Conservation (phyloP, 1,139 yeast species). For the Yamadazyma oceani region DNA sequence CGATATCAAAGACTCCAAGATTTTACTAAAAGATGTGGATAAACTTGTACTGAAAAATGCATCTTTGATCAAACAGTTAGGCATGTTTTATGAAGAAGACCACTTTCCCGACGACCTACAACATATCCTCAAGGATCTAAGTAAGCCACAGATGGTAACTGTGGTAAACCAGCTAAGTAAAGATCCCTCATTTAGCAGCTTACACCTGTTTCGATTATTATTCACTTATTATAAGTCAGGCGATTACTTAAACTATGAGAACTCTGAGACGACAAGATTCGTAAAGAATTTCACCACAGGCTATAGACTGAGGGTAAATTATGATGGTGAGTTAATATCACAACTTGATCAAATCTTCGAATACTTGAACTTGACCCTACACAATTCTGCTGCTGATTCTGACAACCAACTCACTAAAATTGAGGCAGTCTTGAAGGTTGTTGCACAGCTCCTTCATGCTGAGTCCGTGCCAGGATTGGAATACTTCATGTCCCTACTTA, state of each 20-base stretch:
- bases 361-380: neutral
- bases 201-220: conserved; percentile 21
- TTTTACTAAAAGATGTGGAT: conserved; percentile 7
- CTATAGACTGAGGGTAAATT: conserved; percentile 2
- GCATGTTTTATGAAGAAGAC: neutral
- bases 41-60: conserved; percentile 5
- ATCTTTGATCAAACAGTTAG: conserved; percentile 6
- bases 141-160: conserved; percentile 10
- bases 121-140: conserved; percentile 18
- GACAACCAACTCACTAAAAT: conserved; percentile 1
- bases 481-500: conserved; percentile 8
- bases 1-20: conserved; percentile 10
- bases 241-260: conserved; percentile 32
- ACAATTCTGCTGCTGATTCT: too few species aligned
- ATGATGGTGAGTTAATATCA: conserved; percentile 4
- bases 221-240: conserved; percentile 32
- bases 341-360: conserved; percentile 1
- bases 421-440: conserved; percentile 5
- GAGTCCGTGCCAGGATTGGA: conserved; percentile 11
- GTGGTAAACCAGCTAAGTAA: conserved; percentile 17
- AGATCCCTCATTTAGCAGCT: conserved; percentile 17
- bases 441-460: conserved; percentile 2
- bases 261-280: conserved; percentile 13
- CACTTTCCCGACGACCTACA: conserved; percentile 16
- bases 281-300: conserved; percentile 9